Evolutionary conservation across 176 grass and related monocot species (phyloP).

Genomic region (Aegilops bicornis): DNA sequence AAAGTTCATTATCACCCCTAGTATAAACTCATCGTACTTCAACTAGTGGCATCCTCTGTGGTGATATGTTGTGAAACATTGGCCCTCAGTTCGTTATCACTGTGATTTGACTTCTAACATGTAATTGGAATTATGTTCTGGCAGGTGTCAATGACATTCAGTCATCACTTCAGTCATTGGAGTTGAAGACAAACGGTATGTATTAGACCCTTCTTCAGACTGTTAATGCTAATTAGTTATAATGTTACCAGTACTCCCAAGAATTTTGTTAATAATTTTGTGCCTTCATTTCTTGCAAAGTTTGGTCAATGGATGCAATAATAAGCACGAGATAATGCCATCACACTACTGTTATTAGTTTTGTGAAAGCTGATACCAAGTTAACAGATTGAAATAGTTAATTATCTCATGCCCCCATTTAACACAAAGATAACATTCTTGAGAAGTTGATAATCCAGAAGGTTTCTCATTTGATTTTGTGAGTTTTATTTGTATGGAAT

Average conservation of each 20-base stretch:
- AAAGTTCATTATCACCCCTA: background rate
- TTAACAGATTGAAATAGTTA: background rate
- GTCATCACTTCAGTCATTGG: conserved; percentile 60
- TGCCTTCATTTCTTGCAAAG: background rate
- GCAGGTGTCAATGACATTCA: conserved; percentile 75
- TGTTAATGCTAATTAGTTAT: background rate
- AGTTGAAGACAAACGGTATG: conserved; percentile 67
- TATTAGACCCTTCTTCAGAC: background rate
- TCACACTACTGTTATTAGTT: background rate
- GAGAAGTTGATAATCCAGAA: background rate
- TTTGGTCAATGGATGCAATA: conserved; percentile 9
- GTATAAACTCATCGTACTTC: background rate
- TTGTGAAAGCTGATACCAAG: background rate
- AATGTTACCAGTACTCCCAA: conserved; percentile 1
- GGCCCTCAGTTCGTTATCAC: background rate
- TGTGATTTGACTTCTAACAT: conserved; percentile 25
- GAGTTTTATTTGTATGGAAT: background rate
- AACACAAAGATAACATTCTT: background rate
- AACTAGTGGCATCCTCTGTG: background rate
- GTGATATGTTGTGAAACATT: background rate
- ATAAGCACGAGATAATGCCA: background rate
- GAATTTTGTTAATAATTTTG: background rate
- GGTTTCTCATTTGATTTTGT: background rate
- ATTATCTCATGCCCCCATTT: background rate
- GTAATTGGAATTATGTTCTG: conserved; percentile 18